Evolutionary conservation across 108 stramenopile genomes (phyloP).

Genomic region (Nitzschia sp.): DNA sequence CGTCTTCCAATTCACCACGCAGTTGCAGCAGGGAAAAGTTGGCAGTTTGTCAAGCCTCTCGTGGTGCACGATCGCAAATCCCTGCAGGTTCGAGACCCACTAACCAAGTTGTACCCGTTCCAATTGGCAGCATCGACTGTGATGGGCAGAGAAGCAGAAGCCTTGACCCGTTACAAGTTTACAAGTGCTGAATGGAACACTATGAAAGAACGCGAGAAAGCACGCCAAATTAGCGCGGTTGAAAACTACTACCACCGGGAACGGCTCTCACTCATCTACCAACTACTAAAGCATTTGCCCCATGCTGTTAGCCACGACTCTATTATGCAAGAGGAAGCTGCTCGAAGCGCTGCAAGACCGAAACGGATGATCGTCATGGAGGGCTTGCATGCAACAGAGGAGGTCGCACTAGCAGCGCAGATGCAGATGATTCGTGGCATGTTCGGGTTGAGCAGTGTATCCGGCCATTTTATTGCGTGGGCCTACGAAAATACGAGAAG

Average conservation of each 20-base stretch:
- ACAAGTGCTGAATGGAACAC: slow-evolving; percentile 17
- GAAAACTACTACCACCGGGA: slow-evolving; percentile 25
- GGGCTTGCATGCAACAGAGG: slow-evolving; percentile 8
- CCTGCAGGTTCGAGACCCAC: slow-evolving; percentile 32
- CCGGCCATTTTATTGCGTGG: slow-evolving; percentile 37
- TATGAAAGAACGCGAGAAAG: slow-evolving; percentile 19
- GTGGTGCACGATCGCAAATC: slow-evolving; percentile 22
- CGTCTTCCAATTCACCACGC: slow-evolving; percentile 37
- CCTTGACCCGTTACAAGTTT: slow-evolving; percentile 10
- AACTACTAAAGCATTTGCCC: slow-evolving; percentile 23
- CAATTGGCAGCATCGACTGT: slow-evolving; percentile 30
- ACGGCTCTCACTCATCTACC: slow-evolving; percentile 29
- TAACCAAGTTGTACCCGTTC: slow-evolving; percentile 33
- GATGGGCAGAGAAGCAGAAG: slow-evolving; percentile 11
- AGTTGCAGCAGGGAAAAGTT: slow-evolving; percentile 27
- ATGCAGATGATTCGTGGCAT: slow-evolving; percentile 25
- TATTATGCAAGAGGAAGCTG: neutral
- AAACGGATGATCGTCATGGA: slow-evolving; percentile 12
- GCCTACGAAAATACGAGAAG: slow-evolving; percentile 30
- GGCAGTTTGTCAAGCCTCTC: slow-evolving; percentile 31
- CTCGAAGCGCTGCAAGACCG: slow-evolving; percentile 1
- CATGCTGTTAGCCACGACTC: slow-evolving; percentile 17
- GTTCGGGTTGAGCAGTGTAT: slow-evolving; percentile 29
- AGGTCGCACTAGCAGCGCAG: slow-evolving; percentile 3
- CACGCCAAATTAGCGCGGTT: slow-evolving; percentile 10